Conservation (phyloP, 768 basidiomycete species). For the Leccinum ochraceum region DNA sequence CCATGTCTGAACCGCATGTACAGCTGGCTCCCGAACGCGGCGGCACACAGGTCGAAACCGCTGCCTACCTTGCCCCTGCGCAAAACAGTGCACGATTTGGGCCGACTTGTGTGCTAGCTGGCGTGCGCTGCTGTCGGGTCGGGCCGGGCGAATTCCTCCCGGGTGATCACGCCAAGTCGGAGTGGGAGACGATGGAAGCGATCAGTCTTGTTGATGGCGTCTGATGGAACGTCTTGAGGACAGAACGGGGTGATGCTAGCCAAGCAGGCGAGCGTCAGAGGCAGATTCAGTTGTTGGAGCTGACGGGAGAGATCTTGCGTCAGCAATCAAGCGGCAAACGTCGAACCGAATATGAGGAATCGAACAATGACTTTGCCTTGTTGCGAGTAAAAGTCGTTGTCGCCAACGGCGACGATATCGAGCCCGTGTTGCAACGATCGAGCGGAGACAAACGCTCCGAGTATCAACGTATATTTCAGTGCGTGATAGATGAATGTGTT, state of each 20-base stretch:
- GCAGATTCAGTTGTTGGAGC: slow-evolving; percentile 64
- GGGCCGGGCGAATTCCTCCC: slow-evolving; percentile 45
- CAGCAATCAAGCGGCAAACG: slow-evolving; percentile 1
- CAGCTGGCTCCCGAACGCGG: slow-evolving; percentile 42
- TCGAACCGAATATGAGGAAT: background rate
- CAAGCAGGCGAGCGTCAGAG: slow-evolving; percentile 64
- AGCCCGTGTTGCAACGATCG: slow-evolving; percentile 56
- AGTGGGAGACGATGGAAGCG: slow-evolving; percentile 88
- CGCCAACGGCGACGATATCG: slow-evolving; percentile 82
- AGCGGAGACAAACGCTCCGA: slow-evolving; percentile 55
- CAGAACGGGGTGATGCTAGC: slow-evolving; percentile 74
- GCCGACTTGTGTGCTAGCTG: slow-evolving; percentile 86
- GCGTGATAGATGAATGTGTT: slow-evolving; percentile 96
- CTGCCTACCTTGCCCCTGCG: slow-evolving; percentile 97
- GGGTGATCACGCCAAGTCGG: slow-evolving; percentile 67
- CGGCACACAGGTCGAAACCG: slow-evolving; percentile 94
- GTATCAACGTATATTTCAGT: slow-evolving; percentile 70
- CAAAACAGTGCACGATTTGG: slow-evolving; percentile 93
- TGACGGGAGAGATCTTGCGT: slow-evolving; percentile 29
- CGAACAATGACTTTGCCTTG: slow-evolving; percentile 61
- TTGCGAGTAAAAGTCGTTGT: slow-evolving; percentile 99
- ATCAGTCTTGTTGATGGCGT: slow-evolving; percentile 96
- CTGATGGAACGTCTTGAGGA: slow-evolving; percentile 57
- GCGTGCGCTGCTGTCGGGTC: slow-evolving; percentile 44
- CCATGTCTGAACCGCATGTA: background rate